Evolutionary conservation across 2,329 filamentous ascomycete genomes (phyloP).

Genomic region (Calonectria honghensis): DNA sequence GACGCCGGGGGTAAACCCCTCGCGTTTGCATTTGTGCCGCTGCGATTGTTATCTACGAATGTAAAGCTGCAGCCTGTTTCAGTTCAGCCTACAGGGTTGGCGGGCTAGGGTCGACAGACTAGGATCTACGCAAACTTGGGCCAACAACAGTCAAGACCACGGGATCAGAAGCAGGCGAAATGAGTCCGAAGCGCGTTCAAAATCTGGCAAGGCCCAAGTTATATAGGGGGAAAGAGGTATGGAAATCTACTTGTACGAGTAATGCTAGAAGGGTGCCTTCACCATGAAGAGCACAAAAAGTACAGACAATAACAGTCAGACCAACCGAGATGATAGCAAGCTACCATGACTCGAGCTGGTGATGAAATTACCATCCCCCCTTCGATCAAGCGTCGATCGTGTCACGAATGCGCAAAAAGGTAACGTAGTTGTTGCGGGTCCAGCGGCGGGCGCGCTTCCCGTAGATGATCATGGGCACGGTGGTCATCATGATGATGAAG

Average conservation of each 20-base stretch:
- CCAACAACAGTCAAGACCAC: conserved; percentile 30
- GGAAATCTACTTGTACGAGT: conserved; percentile 14
- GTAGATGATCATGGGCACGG: conserved; percentile 72
- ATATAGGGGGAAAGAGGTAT: conserved; percentile 17
- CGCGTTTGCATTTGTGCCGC: background rate
- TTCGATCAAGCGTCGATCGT: conserved; percentile 55
- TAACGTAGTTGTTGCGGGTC: conserved; percentile 67
- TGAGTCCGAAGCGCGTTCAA: conserved; percentile 29
- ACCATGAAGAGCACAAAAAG: conserved; percentile 2
- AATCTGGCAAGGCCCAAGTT: conserved; percentile 28
- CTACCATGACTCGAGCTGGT: background rate
- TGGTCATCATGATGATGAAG: conserved; percentile 70
- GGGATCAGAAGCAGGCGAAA: background rate
- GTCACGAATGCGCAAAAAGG: conserved; percentile 69
- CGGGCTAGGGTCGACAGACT: background rate
- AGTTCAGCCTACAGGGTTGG: background rate
- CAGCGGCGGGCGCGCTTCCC: conserved; percentile 69
- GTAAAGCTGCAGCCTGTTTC: background rate
- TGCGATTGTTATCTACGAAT: background rate
- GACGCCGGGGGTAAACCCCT: background rate
- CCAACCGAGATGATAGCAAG: background rate
- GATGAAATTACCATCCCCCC: conserved; percentile 32
- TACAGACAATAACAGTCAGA: conserved; percentile 28
- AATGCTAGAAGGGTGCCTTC: conserved; percentile 13
- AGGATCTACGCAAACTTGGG: conserved; percentile 5